A percentile compares a stretch with the other conserved stretches of the same genome.
Conservation (phyloP, 108 stramenopile species). For the Pelagomonas calceolata region DNA sequence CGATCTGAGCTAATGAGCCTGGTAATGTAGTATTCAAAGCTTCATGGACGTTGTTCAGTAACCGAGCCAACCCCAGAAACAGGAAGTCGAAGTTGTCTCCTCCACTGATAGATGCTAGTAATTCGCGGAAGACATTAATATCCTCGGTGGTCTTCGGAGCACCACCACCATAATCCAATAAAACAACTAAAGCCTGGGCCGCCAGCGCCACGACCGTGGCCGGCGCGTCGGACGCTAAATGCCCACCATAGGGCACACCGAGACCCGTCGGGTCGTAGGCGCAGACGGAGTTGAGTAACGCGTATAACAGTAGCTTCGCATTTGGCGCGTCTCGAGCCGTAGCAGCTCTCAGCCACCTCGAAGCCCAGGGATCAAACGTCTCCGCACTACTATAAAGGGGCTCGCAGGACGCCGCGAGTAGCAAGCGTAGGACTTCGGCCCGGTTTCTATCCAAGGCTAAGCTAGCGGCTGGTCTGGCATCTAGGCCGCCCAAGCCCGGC, state of each 20-base stretch:
- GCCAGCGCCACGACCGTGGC: conserved; percentile 66
- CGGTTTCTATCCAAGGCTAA: conserved; percentile 69
- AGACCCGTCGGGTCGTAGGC: conserved; percentile 65
- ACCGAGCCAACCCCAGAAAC: conserved; percentile 68
- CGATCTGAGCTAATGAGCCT: conserved; percentile 45
- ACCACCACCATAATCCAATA: conserved; percentile 76
- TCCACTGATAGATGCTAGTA: conserved; percentile 64
- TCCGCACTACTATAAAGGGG: conserved; percentile 73
- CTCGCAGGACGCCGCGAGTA: conserved; percentile 74
- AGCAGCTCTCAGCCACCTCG: conserved; percentile 72
- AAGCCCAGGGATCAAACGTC: conserved; percentile 72
- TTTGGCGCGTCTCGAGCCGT: conserved; percentile 81
- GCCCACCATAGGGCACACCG: conserved; percentile 46
- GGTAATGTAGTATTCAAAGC: conserved; percentile 62
- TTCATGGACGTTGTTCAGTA: conserved; percentile 74
- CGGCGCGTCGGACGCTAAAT: conserved; percentile 48
- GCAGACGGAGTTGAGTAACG: conserved; percentile 74
- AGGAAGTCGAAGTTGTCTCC: conserved; percentile 60
- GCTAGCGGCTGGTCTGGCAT: not conserved
- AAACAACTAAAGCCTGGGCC: conserved; percentile 67
- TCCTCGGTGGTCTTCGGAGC: conserved; percentile 23
- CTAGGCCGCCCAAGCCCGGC: no score
- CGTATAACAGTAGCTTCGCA: conserved; percentile 77
- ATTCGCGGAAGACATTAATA: conserved; percentile 71
- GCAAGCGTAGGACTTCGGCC: conserved; percentile 78